A percentile compares a stretch with the other conserved stretches of the same genome.
phyloP scores from a whole-genome alignment of 148 eudicot genomes.

The Heliosperma pusillum region DNA sequence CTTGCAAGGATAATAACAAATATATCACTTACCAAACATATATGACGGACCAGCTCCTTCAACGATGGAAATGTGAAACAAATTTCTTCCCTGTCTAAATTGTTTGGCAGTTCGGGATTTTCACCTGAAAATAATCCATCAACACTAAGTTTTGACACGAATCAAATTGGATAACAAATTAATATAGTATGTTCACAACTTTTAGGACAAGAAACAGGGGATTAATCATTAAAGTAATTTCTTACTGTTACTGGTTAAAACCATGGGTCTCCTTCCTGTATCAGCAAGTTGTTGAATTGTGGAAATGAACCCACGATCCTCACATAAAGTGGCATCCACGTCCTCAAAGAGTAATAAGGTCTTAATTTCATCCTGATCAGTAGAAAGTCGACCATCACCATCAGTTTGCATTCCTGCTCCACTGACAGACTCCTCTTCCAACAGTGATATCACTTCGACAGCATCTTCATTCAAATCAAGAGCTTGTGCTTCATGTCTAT shows the following conservation, averaged over 20 bases:
- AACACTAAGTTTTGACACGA: conserved; percentile 15
- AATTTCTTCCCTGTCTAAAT: conserved; percentile 65
- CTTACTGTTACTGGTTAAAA: conserved; percentile 74
- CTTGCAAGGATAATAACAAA: not conserved
- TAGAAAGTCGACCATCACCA: conserved; percentile 31
- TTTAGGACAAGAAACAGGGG: not conserved
- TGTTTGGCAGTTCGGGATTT: conserved; percentile 67
- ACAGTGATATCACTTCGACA: conserved; percentile 47
- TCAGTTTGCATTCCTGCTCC: conserved; percentile 22
- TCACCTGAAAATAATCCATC: conserved; percentile 38
- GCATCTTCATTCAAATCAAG: conserved; percentile 37
- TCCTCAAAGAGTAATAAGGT: conserved; percentile 90
- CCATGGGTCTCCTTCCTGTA: conserved; percentile 79
- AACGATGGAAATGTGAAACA: conserved; percentile 55
- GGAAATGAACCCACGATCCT: conserved; percentile 83
- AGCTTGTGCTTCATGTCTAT: conserved; percentile 14
- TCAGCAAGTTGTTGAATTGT: conserved; percentile 87
- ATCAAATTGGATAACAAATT: conserved; percentile 12
- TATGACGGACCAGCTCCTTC: conserved; percentile 62
- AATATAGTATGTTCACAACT: not conserved
- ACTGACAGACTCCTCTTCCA: conserved; percentile 41
- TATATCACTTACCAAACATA: conserved; percentile 36
- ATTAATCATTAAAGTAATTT: conserved; percentile 10
- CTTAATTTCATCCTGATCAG: conserved; percentile 48
- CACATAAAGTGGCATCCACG: conserved; percentile 74